phyloP scores from a whole-genome alignment of 495 filamentous ascomycete species.

The Hypoxylon trugodes region DNA sequence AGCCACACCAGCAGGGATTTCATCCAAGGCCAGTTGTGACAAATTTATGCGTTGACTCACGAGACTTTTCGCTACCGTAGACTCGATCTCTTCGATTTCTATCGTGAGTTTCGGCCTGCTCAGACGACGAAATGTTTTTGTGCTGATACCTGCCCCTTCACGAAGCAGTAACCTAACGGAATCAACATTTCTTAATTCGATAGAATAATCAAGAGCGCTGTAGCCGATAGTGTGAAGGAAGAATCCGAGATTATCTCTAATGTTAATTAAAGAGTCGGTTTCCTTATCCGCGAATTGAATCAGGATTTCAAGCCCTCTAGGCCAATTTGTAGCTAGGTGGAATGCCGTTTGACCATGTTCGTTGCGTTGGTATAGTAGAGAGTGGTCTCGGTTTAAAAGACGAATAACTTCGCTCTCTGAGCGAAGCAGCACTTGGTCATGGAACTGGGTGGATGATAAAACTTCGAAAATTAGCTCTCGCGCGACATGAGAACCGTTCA shows the following conservation, averaged over 20 bases:
- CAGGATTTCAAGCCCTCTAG: conserved; percentile 11
- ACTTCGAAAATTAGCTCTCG: not conserved
- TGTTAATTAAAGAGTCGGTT: conserved; percentile 12
- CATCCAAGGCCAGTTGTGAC: not conserved
- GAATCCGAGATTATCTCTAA: not conserved
- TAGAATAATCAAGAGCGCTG: not conserved
- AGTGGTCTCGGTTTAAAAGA: not conserved
- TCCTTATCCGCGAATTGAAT: not conserved
- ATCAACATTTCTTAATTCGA: not conserved
- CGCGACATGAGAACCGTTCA: not conserved
- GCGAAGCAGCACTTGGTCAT: not conserved
- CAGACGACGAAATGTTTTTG: not conserved
- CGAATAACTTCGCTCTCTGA: not conserved
- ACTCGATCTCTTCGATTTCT: not conserved
- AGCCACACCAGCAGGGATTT: not conserved
- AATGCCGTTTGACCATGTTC: not conserved
- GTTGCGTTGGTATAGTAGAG: not conserved
- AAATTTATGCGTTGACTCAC: not conserved
- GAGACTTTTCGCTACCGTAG: not conserved
- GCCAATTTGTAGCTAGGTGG: conserved; percentile 17
- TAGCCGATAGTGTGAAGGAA: no score
- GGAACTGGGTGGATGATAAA: not conserved
- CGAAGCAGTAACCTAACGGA: conserved; percentile 6
- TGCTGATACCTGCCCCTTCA: not conserved
- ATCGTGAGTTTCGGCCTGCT: not conserved